phyloP scores from a whole-genome alignment of 345 rosid genomes.

The Schrenkiella parvula region DNA sequence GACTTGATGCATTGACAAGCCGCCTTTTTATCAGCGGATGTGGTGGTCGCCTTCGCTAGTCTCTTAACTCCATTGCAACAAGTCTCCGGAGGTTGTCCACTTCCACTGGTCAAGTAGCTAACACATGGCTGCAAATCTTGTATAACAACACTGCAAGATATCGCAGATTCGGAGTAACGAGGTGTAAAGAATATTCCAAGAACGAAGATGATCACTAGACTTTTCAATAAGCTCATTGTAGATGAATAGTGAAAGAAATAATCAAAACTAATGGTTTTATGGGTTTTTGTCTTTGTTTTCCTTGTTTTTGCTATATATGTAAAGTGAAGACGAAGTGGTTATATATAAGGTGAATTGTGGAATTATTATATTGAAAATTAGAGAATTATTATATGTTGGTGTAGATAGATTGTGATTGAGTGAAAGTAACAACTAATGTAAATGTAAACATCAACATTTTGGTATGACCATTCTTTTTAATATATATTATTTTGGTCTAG shows the following conservation, averaged over 20 bases:
- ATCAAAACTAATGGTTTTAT: background rate
- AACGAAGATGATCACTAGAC: conserved; percentile 15
- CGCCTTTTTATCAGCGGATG: conserved; percentile 53
- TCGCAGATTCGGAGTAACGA: conserved; percentile 42
- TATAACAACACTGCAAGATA: conserved; percentile 56
- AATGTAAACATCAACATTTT: conserved; percentile 14
- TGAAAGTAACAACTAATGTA: conserved; percentile 8
- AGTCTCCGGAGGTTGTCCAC: conserved; percentile 51
- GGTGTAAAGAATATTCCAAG: conserved; percentile 30
- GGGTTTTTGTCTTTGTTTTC: background rate
- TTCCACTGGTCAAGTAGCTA: conserved; percentile 53
- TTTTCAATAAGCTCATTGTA: conserved; percentile 11
- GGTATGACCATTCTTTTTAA: background rate
- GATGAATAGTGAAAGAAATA: background rate
- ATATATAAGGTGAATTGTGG: conserved; percentile 2
- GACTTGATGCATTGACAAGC: conserved; percentile 70
- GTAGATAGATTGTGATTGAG: conserved; percentile 24
- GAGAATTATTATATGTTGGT: conserved; percentile 23
- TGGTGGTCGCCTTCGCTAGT: conserved; percentile 45
- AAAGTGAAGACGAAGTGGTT: background rate
- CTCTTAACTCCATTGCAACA: conserved; percentile 57
- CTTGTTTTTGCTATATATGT: conserved; percentile 4
- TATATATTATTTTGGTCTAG: conserved; percentile 3
- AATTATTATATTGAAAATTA: background rate
- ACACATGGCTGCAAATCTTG: conserved; percentile 68